Conservation (phyloP, 2,329 filamentous ascomycete genomes). For the Sporothrix pallida region DNA sequence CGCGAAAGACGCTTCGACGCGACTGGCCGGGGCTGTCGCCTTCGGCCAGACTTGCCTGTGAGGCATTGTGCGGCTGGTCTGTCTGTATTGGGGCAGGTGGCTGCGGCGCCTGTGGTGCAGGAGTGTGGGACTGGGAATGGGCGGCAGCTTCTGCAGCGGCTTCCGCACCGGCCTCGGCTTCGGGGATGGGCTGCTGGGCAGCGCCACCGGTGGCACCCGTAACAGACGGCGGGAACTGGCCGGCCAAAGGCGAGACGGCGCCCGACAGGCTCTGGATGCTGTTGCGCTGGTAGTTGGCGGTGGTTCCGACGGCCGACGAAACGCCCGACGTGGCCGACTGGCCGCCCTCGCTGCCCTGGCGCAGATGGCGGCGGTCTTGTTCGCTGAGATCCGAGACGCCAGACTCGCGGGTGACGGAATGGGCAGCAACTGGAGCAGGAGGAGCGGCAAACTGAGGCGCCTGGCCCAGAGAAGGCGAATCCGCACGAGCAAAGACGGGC, state of each 20-base stretch:
- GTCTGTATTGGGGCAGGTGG: background rate
- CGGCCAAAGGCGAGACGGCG: slow-evolving; percentile 30
- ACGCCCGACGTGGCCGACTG: slow-evolving; percentile 40
- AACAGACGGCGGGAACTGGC: background rate
- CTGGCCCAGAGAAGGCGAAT: slow-evolving; percentile 36
- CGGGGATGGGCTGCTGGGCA: slow-evolving; percentile 22
- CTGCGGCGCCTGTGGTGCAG: background rate
- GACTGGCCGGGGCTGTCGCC: slow-evolving; percentile 18
- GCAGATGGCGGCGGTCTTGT: slow-evolving; percentile 49
- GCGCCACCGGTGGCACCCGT: background rate
- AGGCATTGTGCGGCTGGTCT: background rate
- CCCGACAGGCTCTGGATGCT: background rate
- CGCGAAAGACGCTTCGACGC: slow-evolving; percentile 28
- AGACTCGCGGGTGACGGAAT: slow-evolving; percentile 43
- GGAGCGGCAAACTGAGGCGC: slow-evolving; percentile 19
- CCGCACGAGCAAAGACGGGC: slow-evolving; percentile 29
- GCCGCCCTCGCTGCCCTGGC: slow-evolving; percentile 52
- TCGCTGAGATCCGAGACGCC: slow-evolving; percentile 52
- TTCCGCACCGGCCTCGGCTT: slow-evolving; percentile 29
- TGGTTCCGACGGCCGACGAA: slow-evolving; percentile 30
- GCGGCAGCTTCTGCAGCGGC: slow-evolving; percentile 27
- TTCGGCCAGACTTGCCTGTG: slow-evolving; percentile 8
- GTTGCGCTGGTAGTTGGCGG: background rate
- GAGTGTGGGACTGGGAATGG: background rate
- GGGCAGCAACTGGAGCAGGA: slow-evolving; percentile 15